Evolutionary conservation across 2,329 filamentous ascomycete genomes (phyloP).

Genomic region (Talaromyces sp.): DNA sequence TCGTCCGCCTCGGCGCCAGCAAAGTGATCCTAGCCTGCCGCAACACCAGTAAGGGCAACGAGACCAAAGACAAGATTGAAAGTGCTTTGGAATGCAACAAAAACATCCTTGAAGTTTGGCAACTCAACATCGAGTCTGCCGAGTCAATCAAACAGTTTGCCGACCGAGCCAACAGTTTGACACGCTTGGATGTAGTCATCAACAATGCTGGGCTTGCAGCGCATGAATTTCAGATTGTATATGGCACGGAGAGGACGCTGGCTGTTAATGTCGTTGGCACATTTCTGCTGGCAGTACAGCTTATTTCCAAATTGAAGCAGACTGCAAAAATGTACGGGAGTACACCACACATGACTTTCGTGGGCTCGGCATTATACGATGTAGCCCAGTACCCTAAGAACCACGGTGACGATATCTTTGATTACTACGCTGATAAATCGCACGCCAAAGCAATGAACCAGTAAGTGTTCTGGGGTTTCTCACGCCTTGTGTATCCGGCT

Average conservation of each 20-base stretch:
- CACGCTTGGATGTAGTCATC: conserved; percentile 23
- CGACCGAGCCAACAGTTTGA: conserved; percentile 16
- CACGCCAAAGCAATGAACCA: background rate
- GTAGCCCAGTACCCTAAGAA: conserved; percentile 9
- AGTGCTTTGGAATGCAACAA: background rate
- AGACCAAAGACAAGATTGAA: background rate
- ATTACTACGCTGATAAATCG: background rate
- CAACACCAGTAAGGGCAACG: background rate
- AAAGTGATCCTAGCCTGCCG: conserved; percentile 50
- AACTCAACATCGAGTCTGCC: background rate
- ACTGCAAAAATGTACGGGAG: background rate
- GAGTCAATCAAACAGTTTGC: conserved; percentile 22
- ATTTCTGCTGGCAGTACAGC: background rate
- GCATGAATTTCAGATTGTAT: background rate
- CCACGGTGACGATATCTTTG: background rate
- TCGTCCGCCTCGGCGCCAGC: conserved; percentile 39
- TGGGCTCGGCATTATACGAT: conserved; percentile 12
- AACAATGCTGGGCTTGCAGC: conserved; percentile 23
- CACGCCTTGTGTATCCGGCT: background rate
- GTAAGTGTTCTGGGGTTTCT: background rate
- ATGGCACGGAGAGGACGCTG: conserved; percentile 7
- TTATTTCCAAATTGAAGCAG: conserved; percentile 8
- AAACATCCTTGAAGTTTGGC: conserved; percentile 6
- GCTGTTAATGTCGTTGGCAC: conserved; percentile 10
- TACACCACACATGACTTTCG: conserved; percentile 14